Base-by-base conservation (phyloP, 495 filamentous ascomycete genomes). In the Venustampulla echinocandica region DNA sequence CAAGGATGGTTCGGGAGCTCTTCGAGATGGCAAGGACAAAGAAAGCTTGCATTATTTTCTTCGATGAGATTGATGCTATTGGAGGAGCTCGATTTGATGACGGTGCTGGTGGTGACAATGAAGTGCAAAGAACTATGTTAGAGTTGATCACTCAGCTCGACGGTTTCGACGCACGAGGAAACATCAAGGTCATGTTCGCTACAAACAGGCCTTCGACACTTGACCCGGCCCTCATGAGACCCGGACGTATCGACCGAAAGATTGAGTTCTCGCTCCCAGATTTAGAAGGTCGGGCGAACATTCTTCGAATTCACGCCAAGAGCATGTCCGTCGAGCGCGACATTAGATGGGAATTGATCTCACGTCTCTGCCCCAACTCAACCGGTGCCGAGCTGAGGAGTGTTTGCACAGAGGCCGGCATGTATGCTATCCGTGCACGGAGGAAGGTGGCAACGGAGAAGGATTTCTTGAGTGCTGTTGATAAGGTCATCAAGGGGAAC, bases 151-250 rank as follows among this genome's bases (percentile, higher is more conserved):
- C 92, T 2, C 92, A 98, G 61, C 74, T 98, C 47, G 92, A 98
- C 64, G 92, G 92, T 46, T 98, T 98, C 71, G 93, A 98, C 64
- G 81, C 88, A 33, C 76, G 92, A 60, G 92, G 92, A 60, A 98
- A 98, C 68, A 98, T 98, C 73, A 98, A 98, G 67, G 92, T 98
- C 69, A 98, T 98, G 92, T 98, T 98, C 60, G 92, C 92, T 49
- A 98, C 92, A 58, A 98, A 98, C 72, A 75, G 92, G 49, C 92
- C 92, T 1, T 95, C 88, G 5, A 98, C 90, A 11, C 74, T 98
- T 35, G 92, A 98, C 59, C 92, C 92, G 13, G 92, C 92, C 10
- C 75, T 98, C 49, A 95, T 98, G 87, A 77, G 92, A 64, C 92
- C 92, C 9, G 92, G 92, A 25, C 89, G 92, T 68, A 98, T 98